Evolutionary conservation across 768 basidiomycete genomes (phyloP).

Genomic region (Hericium alpestre): DNA sequence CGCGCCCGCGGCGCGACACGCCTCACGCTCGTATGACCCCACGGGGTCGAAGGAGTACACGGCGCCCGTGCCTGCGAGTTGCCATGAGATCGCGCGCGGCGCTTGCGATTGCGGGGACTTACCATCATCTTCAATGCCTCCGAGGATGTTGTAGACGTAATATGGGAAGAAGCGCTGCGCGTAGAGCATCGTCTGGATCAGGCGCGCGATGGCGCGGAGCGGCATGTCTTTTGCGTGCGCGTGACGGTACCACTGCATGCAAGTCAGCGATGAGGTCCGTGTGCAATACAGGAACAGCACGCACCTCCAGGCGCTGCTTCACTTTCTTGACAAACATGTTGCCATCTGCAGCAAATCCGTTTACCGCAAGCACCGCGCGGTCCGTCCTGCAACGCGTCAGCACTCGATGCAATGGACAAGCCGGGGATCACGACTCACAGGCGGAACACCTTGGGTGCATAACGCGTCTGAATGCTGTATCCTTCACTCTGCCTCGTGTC

Average conservation of each 20-base stretch:
- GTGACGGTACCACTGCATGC: constrained; percentile 88
- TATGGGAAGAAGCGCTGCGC: constrained; percentile 95
- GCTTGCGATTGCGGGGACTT: constrained; percentile 18
- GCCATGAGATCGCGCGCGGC: constrained; percentile 1
- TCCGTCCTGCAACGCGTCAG: constrained; percentile 53
- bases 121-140: constrained; percentile 96
- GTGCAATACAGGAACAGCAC: not conserved
- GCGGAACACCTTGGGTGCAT: constrained; percentile 90
- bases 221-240: constrained; percentile 97
- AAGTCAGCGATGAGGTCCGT: not conserved
- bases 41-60: constrained; percentile 99
- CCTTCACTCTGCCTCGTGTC: constrained; percentile 96
- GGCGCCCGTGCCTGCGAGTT: constrained; percentile 69
- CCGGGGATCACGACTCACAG: constrained; percentile 47
- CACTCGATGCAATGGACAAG: not conserved
- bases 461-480: constrained; percentile 96
- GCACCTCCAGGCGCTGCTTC: constrained; percentile 87
- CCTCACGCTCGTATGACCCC: constrained; percentile 94
- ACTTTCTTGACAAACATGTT: constrained; percentile 97
- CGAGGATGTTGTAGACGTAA: constrained; percentile 94
- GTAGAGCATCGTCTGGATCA: constrained; percentile 98
- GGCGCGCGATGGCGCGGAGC: constrained; percentile 90
- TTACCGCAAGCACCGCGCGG: constrained; percentile 87
- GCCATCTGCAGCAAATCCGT: constrained; percentile 95
- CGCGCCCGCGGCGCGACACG: constrained; percentile 91